These are phyloP conservation scores for Calonectria pauciramosa DNA, from an alignment of 2,329 filamentous ascomycete species.

Conservation along the genomic window DNA sequence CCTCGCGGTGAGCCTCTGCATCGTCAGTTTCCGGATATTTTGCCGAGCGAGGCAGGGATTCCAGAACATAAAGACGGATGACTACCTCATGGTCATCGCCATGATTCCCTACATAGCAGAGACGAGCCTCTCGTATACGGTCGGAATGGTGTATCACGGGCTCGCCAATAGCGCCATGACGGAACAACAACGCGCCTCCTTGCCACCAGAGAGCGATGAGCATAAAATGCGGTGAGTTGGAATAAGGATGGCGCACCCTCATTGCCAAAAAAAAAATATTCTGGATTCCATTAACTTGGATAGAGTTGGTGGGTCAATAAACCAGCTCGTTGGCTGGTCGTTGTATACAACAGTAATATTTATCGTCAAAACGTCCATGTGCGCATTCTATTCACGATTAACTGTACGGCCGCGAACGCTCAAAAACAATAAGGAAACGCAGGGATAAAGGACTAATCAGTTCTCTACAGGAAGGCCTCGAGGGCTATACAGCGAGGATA, in stretches of 20 bases:
- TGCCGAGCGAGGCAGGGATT: conserved; percentile 5
- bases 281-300: not conserved
- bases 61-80: conserved; percentile 11
- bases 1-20: conserved; percentile 6
- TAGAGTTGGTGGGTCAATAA: conserved; percentile 22
- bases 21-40: conserved; percentile 16
- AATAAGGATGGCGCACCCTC: not conserved
- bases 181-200: conserved; percentile 3
- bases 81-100: conserved; percentile 17
- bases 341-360: conserved; percentile 10
- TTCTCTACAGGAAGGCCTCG: not conserved
- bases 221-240: conserved; percentile 11
- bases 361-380: conserved; percentile 21
- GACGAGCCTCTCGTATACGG: conserved; percentile 7
- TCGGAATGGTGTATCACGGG: not conserved
- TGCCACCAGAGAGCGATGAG: conserved; percentile 13
- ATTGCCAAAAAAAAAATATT: not conserved
- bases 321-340: conserved; percentile 11
- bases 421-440: not conserved
- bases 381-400: conserved; percentile 12
- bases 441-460: not conserved
- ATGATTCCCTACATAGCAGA: conserved; percentile 4
- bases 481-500: not conserved
- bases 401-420: not conserved
- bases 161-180: conserved; percentile 23